Evolutionary conservation across 2,329 filamentous ascomycete genomes (phyloP), one percentile per base, ranked within the genome.

Genomic region (Penicillium sp.): DNA sequence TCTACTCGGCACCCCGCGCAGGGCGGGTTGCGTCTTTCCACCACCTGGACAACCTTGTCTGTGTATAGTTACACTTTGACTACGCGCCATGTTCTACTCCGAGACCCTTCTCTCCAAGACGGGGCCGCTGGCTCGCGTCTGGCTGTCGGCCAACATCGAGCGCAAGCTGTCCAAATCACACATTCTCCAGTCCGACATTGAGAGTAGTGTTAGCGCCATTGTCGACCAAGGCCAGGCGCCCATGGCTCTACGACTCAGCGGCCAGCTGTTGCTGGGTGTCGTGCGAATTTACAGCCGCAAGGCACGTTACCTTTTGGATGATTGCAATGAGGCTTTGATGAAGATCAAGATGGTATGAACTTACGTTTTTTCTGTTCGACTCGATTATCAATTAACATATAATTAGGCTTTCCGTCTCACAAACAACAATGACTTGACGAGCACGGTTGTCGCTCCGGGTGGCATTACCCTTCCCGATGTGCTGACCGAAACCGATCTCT

Each of bases 221-320:
- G 93, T 97, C 57, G 88, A 87, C 49, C 88, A 89, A 40, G 87
- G 86, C 55, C 89, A 95, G 71, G 93, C 91, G 34, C 93, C 93
- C 24, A 91, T 98, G 81, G 93, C 93, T 24, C 73, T 98, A 62
- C 89, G 93, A 58, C 75, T 98, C 52, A 97, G 89, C 64, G 90
- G 91, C 50, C 93, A 98, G 74, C 78, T 98, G 47, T 76, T 98
- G 64, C 80, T 98, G 46, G 93, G 93, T 73, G 93, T 98, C 22
- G 93, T 96, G 59, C 84, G 91, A 65, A 98, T 98, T 64, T 98
- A 98, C 71, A 94, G 90, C 70, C 81, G 93, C 64, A 98, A 98
- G 74, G 91, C 93, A 64, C 86, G 90, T 62, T 98, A 98, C 70
- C 76, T 98, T 41, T 77, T 97, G 39, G 93, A 98, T 64, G 93